Evolutionary conservation across 2,329 filamentous ascomycete species (phyloP).

Genomic region (Paraphaeosphaeria minitans): DNA sequence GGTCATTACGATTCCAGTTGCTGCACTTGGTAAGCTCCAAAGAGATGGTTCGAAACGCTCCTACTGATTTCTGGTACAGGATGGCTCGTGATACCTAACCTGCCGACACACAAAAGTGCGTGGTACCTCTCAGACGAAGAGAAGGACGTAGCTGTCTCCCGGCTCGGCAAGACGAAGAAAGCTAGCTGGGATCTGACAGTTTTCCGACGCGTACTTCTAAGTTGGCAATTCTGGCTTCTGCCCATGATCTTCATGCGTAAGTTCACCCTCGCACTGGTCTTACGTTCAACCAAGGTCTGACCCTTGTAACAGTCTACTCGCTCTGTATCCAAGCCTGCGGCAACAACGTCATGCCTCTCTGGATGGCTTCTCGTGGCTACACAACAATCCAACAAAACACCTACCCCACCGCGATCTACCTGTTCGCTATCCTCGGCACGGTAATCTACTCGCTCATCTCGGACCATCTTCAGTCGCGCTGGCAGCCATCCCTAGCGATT

Average conservation of each 20-base stretch:
- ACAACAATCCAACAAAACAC: conserved; percentile 1
- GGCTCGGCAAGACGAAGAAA: conserved; percentile 1
- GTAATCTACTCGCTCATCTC: conserved; percentile 2
- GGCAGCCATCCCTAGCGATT: conserved; percentile 3
- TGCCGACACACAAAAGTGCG: background rate
- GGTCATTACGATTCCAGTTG: conserved; percentile 1
- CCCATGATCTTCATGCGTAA: conserved; percentile 6
- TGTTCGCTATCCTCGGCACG: conserved; percentile 1
- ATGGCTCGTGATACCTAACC: background rate
- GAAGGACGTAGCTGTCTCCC: background rate
- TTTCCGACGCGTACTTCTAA: conserved; percentile 3
- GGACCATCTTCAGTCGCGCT: conserved; percentile 1
- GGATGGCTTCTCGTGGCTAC: conserved; percentile 4
- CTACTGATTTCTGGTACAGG: background rate
- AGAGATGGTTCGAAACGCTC: background rate
- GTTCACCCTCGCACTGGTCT: background rate
- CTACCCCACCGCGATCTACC: conserved; percentile 2
- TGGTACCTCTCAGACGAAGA: conserved; percentile 5
- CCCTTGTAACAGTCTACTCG: background rate
- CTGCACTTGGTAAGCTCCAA: background rate
- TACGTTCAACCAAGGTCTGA: background rate
- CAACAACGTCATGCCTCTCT: conserved; percentile 6
- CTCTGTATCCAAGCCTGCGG: conserved; percentile 6
- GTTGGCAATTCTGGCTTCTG: conserved; percentile 4
- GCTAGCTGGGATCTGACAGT: conserved; percentile 3